Evolutionary conservation across 192 early-diverging fungal genomes (phyloP).

Genomic region (Entomortierella parvispora): DNA sequence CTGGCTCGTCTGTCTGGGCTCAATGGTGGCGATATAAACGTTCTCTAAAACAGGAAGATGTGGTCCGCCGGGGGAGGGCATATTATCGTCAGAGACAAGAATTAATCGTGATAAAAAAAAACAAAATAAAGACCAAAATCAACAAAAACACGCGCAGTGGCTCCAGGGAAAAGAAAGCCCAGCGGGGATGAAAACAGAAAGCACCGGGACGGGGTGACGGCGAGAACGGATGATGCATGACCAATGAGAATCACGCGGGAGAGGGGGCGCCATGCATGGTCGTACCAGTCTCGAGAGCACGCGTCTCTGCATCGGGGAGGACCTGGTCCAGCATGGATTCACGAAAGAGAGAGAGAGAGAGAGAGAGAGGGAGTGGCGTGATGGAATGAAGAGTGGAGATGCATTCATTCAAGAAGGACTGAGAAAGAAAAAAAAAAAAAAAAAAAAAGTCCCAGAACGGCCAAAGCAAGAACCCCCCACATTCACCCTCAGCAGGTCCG

Average conservation of each 20-base stretch:
- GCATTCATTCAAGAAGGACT: too few species aligned
- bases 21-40: conserved; percentile 39
- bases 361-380: neutral
- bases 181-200: neutral
- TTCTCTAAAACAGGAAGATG: conserved; percentile 8
- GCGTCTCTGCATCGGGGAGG: conserved; percentile 53
- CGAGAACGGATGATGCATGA: neutral
- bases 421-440: neutral
- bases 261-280: too few species aligned
- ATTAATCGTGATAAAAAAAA: neutral
- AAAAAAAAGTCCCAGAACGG: neutral
- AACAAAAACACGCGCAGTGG: neutral
- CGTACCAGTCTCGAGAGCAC: conserved; percentile 50
- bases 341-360: neutral
- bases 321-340: conserved; percentile 50
- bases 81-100: neutral
- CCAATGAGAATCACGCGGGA: too few species aligned
- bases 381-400: neutral
- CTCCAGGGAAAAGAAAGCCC: conserved; percentile 8
- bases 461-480: too few species aligned
- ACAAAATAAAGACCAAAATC: neutral
- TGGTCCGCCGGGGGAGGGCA: neutral
- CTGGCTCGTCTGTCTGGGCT: conserved; percentile 36
- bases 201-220: neutral
- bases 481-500: too few species aligned